Percentiles rank a stretch among this genome's conserved stretches.
phyloP scores from a whole-genome alignment of 768 basidiomycete species.

The Naganishia friedmannii region DNA sequence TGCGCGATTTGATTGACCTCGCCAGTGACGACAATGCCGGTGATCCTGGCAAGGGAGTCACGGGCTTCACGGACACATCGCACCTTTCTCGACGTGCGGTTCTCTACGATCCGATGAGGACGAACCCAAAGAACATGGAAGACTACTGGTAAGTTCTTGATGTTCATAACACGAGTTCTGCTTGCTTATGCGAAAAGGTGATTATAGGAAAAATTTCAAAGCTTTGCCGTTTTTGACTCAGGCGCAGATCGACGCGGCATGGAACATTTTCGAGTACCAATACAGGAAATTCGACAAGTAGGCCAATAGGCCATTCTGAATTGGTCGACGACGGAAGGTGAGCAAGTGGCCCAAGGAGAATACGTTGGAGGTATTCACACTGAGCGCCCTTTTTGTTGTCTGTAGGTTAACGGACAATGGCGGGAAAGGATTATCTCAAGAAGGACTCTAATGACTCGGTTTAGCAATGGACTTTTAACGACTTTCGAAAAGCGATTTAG shows the following conservation, averaged over 20 bases:
- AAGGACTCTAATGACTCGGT: too few relatives aligned
- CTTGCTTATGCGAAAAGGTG: background rate
- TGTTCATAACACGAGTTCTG: background rate
- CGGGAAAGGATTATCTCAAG: background rate
- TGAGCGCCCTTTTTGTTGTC: background rate
- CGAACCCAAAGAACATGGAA: constrained; percentile 19
- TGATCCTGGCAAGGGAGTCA: background rate
- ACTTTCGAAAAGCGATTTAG: too few relatives aligned
- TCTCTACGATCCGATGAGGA: constrained; percentile 17
- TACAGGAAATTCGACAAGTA: constrained; percentile 1
- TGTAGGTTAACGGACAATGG: background rate
- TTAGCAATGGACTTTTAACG: too few relatives aligned
- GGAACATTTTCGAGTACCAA: constrained; percentile 17
- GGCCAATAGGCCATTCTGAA: background rate
- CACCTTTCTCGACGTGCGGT: background rate
- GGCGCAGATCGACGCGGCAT: background rate
- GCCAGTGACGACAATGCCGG: constrained; percentile 19
- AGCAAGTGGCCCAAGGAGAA: background rate
- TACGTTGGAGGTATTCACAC: background rate
- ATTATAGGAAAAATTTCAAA: constrained; percentile 17
- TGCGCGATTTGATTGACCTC: constrained; percentile 15
- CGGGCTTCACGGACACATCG: background rate
- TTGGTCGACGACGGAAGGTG: background rate
- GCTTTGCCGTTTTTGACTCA: constrained; percentile 4
- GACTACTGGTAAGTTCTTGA: constrained; percentile 15